Conservation (phyloP, 2,329 filamentous ascomycete species). For the Scedosporium dehoogii region DNA sequence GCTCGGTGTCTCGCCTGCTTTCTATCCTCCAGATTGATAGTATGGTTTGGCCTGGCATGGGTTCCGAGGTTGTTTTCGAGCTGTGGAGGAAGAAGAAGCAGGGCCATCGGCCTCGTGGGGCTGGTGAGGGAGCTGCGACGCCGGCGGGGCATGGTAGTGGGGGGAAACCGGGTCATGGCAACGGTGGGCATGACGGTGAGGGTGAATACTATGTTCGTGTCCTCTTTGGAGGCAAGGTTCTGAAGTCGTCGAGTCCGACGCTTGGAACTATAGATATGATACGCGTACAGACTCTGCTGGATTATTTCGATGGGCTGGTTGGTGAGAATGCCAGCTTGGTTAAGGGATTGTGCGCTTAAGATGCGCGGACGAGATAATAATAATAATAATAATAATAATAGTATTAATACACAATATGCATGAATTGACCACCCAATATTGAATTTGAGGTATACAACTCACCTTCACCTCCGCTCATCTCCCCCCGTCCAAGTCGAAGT, state of each 20-base stretch:
- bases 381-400: neutral
- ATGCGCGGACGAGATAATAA: too few species aligned
- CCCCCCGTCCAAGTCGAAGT: too few species aligned
- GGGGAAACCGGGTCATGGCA: neutral
- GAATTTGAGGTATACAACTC: too few species aligned
- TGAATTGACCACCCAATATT: too few species aligned
- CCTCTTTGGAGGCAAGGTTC: conserved; percentile 57
- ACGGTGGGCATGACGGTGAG: conserved; percentile 7
- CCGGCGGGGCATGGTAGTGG: too few species aligned
- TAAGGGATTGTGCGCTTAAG: conserved; percentile 19
- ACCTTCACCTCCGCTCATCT: too few species aligned
- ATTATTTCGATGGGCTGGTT: conserved; percentile 62
- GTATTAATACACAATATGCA: too few species aligned
- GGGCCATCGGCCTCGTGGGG: conserved; percentile 10
- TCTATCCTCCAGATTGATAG: conserved; percentile 60
- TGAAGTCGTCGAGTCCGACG: conserved; percentile 57
- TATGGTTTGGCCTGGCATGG: conserved; percentile 85
- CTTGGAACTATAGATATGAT: conserved; percentile 65
- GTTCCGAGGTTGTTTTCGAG: conserved; percentile 68
- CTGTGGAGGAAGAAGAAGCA: conserved; percentile 40
- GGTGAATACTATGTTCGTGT: conserved; percentile 49
- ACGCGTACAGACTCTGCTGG: conserved; percentile 51
- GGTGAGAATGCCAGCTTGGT: conserved; percentile 40
- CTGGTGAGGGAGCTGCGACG: conserved; percentile 17
- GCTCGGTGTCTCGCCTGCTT: conserved; percentile 56